Evolutionary conservation across 78 protist genomes (phyloP).

Genomic region (Guillardia theta): DNA sequence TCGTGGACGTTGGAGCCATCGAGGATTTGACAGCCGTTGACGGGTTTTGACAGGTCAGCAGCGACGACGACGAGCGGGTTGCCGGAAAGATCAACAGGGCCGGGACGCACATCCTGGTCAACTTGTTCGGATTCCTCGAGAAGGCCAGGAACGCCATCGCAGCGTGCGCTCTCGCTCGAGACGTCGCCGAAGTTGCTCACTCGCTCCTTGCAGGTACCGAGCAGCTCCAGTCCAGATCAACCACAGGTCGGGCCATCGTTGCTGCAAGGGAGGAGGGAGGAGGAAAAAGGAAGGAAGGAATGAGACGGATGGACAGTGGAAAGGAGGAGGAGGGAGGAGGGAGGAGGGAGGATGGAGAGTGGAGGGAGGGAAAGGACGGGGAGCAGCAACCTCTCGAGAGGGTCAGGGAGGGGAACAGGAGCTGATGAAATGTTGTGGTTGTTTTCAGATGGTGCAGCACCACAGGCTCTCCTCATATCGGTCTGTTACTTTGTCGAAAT

Average conservation of each 20-base stretch:
- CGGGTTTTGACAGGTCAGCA: too few relatives aligned
- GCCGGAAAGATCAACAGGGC: not conserved
- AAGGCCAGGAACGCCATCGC: conserved; percentile 13
- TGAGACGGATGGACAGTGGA: too few relatives aligned
- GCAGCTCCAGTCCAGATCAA: not conserved
- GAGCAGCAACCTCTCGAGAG: too few relatives aligned
- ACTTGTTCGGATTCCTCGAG: not conserved
- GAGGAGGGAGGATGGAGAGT: too few relatives aligned
- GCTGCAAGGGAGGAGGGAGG: too few relatives aligned
- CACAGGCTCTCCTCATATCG: not conserved
- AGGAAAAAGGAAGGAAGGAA: too few relatives aligned
- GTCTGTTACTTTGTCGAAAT: too few relatives aligned
- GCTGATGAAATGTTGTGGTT: too few relatives aligned
- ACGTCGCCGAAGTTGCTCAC: not conserved
- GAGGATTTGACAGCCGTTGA: too few relatives aligned
- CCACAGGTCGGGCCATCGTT: not conserved
- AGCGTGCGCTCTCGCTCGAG: not conserved
- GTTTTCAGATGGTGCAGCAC: not conserved
- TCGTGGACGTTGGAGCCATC: too few relatives aligned
- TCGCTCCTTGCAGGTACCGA: not conserved
- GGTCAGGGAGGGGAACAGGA: not conserved
- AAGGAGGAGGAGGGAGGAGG: too few relatives aligned
- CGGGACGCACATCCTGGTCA: not conserved
- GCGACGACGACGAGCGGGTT: not conserved
- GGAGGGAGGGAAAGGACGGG: too few relatives aligned